phyloP scores from a whole-genome alignment of 179 eudicot species.

The Silene noctiflora region DNA sequence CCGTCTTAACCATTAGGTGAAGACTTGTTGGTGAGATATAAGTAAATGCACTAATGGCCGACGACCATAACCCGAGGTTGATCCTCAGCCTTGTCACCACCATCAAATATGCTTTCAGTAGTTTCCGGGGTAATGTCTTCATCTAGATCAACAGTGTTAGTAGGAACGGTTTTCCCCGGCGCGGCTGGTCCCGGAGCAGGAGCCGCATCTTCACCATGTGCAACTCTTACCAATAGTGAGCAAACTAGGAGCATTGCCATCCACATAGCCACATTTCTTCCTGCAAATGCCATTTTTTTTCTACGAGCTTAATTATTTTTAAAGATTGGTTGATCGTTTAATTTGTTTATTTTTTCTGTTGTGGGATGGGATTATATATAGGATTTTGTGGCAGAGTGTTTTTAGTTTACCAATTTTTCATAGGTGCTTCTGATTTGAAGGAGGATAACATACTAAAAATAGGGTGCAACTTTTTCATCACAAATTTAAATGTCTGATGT shows the following conservation, averaged over 20 bases:
- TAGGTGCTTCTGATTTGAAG: no score
- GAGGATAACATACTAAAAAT: no score
- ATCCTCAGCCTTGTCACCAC: background rate
- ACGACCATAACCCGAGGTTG: conserved; percentile 7
- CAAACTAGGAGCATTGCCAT: conserved; percentile 11
- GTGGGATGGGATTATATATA: background rate
- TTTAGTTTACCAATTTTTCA: no score
- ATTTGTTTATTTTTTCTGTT: background rate
- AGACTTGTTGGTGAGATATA: background rate
- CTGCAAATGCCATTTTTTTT: background rate
- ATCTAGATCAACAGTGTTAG: background rate
- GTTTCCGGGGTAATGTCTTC: background rate
- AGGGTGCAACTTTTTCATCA: no score
- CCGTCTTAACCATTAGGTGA: background rate
- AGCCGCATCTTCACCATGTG: background rate
- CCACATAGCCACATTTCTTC: conserved; percentile 13
- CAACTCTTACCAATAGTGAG: conserved; percentile 6
- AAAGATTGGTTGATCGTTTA: background rate
- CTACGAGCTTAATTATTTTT: background rate
- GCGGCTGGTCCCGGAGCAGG: background rate
- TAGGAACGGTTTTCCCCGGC: background rate
- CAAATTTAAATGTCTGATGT: no score
- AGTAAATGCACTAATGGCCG: background rate
- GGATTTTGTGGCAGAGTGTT: no score
- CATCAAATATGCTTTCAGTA: conserved; percentile 4